These are phyloP conservation scores for Diaporthe caulivora DNA, from an alignment of 2,329 filamentous ascomycete genomes.

Conservation along the genomic window DNA sequence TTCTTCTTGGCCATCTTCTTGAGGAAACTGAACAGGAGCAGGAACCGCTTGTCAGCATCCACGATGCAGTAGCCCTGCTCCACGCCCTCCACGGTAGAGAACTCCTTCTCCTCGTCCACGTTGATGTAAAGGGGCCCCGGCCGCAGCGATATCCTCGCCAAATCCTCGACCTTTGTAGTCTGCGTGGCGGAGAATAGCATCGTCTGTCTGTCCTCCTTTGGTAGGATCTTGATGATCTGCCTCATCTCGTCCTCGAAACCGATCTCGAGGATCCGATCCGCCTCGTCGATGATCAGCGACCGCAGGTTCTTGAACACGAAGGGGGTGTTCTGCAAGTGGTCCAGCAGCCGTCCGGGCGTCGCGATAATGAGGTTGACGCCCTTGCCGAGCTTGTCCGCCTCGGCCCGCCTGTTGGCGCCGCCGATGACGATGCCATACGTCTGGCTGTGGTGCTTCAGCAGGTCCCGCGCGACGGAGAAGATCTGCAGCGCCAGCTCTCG, in stretches of 20 bases:
- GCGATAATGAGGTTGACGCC: conserved; percentile 96
- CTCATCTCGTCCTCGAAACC: conserved; percentile 99
- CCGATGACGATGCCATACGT: conserved; percentile 97
- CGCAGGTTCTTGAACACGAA: conserved; percentile 95
- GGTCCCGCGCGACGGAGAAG: conserved; percentile 91
- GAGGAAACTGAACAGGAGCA: conserved; percentile 93
- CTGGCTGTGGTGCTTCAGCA: conserved; percentile 93
- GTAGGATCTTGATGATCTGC: conserved; percentile 94
- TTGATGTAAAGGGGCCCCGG: conserved; percentile 97
- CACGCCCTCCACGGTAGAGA: conserved; percentile 91
- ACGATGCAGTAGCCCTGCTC: conserved; percentile 97
- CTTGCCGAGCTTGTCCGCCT: conserved; percentile 93
- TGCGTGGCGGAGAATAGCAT: conserved; percentile 99
- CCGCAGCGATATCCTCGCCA: conserved; percentile 92
- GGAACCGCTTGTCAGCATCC: conserved; percentile 92
- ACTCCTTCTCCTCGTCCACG: conserved; percentile 89
- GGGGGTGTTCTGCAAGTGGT: conserved; percentile 93
- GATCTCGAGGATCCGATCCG: conserved; percentile 94
- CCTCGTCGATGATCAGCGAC: conserved; percentile 94
- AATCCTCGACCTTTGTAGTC: conserved; percentile 97
- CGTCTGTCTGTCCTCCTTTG: conserved; percentile 88
- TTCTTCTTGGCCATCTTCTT: conserved; percentile 95
- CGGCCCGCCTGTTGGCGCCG: conserved; percentile 89
- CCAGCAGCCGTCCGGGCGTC: conserved; percentile 90
- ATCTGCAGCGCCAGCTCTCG: conserved; percentile 96